phyloP scores from a whole-genome alignment of 805 yeast genomes.

The Metschnikowia borealis region DNA sequence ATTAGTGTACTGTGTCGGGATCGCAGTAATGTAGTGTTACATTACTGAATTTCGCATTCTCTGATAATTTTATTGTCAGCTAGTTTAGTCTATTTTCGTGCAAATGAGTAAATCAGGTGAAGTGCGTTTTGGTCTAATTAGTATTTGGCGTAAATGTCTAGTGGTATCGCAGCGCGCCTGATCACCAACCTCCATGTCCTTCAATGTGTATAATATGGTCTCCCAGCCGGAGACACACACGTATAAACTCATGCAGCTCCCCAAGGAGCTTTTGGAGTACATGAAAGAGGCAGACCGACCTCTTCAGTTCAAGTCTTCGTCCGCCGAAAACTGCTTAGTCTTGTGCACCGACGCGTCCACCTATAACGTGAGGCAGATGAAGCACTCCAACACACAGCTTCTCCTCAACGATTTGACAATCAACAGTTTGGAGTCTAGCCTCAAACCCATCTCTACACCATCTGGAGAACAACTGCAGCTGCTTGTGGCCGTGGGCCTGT shows the following conservation, averaged over 20 bases:
- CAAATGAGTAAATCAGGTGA: too few relatives aligned
- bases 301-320: constrained; percentile 15
- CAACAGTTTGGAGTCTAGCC: background rate
- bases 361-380: constrained; percentile 68
- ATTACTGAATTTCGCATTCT: too few relatives aligned
- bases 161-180: background rate
- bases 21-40: too few relatives aligned
- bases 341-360: constrained; percentile 58
- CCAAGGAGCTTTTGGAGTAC: constrained; percentile 11
- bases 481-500: constrained; percentile 28
- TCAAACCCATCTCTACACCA: background rate
- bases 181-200: constrained; percentile 11
- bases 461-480: background rate
- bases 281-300: constrained; percentile 5
- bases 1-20: too few relatives aligned
- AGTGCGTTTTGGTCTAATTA: too few relatives aligned
- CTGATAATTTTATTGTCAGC: too few relatives aligned
- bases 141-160: background rate
- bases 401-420: constrained; percentile 31
- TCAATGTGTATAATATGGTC: constrained; percentile 12
- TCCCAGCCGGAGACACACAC: constrained; percentile 7
- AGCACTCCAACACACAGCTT: constrained; percentile 83
- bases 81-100: too few relatives aligned
- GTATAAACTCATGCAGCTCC: constrained; percentile 18
- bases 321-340: constrained; percentile 42